Evolutionary conservation across 345 rosid genomes (phyloP), one percentile per base, ranked within the genome.

Genomic region (Tarenaya hassleriana): DNA sequence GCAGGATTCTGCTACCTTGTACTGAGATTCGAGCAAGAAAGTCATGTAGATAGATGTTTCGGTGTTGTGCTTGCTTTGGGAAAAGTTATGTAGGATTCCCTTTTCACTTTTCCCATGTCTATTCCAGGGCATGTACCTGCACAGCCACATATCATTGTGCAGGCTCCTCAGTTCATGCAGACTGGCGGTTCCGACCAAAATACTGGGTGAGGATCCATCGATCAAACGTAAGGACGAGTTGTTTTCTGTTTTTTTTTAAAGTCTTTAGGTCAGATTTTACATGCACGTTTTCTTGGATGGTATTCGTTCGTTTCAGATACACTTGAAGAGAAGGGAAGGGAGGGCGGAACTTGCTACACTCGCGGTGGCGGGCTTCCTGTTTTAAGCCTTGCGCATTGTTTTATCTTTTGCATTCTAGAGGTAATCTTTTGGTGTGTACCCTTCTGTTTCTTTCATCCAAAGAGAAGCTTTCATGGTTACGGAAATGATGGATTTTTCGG

Each of bases 181-280:
- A 87, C 86, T 63, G 74, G 88, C 35, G 62, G 83, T 81, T 84
- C 98, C 68, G 95, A 82, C 73, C 95, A 79, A 65, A 74, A 85
- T 63, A 56, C 85, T 46, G 92, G 87, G 81, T 91, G 89, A 80
- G 71, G 50, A 61, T 73, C 59, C 75, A 76, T 63, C 63, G 66
- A 69, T n/a, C n/a, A n/a, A n/a, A n/a, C 67, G 83, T 79, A 59
- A 63, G 83, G 9, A 11, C 10, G 27, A 44, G 17, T 58, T 70
- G 17, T 52, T 29, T n/a, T 15, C 19, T 13, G 21, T 3, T 16
- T 40, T 61, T 15, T 34, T 27, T 6, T 21, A 19, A 35, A 15
- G 6, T 16, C n/a, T 33, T 5, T 27, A 11, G 18, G 34, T 10
- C 50, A n/a, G 42, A 34, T 16, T 17, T 27, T 1, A 0, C 41